A percentile compares a stretch with the other conserved stretches of the same genome.
Conservation (phyloP, 768 basidiomycete genomes). For the Agaricus subrufescens region DNA sequence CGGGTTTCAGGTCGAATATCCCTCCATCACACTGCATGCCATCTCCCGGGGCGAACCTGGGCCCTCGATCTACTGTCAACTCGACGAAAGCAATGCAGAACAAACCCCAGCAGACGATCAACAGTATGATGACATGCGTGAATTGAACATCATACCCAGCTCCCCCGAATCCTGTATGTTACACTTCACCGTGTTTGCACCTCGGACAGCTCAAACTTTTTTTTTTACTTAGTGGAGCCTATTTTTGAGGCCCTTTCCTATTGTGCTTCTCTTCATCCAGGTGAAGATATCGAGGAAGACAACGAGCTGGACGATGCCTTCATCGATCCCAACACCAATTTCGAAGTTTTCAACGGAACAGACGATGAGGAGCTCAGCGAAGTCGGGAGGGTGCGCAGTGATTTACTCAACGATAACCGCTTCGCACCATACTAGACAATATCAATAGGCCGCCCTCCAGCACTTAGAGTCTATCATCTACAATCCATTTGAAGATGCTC, state of each 20-base stretch:
- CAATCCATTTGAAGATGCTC: conserved; percentile 32
- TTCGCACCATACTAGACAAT: conserved; percentile 79
- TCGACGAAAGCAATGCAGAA: conserved; percentile 59
- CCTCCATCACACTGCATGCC: conserved; percentile 89
- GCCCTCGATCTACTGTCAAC: conserved; percentile 88
- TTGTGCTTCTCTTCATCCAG: conserved; percentile 85
- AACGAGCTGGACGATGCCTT: conserved; percentile 55
- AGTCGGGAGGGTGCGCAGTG: conserved; percentile 91
- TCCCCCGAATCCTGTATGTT: conserved; percentile 55
- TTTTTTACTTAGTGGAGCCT: conserved; percentile 53
- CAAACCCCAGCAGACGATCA: conserved; percentile 31
- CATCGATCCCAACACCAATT: conserved; percentile 45
- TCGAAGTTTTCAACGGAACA: conserved; percentile 52
- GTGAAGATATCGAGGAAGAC: conserved; percentile 43
- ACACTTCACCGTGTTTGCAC: not conserved
- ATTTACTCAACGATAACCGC: conserved; percentile 74
- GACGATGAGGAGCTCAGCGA: conserved; percentile 74
- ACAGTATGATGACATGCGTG: conserved; percentile 57
- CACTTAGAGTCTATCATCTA: conserved; percentile 81
- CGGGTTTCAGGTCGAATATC: conserved; percentile 86
- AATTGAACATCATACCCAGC: conserved; percentile 73
- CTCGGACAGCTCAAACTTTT: conserved; percentile 1
- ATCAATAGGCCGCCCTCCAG: conserved; percentile 67
- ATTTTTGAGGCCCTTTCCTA: conserved; percentile 85
- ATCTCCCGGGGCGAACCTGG: conserved; percentile 65